Percentiles rank a stretch among this genome's conserved stretches.
Conservation (phyloP, 306 rosid genomes). For the Cucurbita ficifolia region DNA sequence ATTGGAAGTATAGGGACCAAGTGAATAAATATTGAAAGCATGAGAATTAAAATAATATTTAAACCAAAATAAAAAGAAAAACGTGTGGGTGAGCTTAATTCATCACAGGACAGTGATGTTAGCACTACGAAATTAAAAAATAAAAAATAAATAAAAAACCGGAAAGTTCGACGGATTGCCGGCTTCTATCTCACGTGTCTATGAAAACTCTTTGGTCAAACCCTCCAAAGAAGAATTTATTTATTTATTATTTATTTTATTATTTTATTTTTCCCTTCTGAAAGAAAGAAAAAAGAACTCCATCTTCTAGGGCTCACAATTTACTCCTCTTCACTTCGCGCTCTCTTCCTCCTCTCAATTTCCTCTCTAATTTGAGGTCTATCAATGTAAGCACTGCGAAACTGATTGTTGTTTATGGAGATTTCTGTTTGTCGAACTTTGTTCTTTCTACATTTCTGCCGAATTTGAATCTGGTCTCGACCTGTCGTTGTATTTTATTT, state of each 20-base stretch:
- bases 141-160: neutral
- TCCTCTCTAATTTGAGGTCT: neutral
- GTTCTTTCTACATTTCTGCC: neutral
- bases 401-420: neutral
- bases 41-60: no score
- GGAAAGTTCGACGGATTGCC: neutral
- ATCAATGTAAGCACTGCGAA: neutral
- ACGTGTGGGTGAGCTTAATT: neutral
- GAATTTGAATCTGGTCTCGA: neutral
- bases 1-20: no score
- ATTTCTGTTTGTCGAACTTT: neutral
- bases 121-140: neutral
- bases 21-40: no score
- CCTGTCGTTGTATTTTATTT: neutral
- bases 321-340: neutral
- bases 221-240: neutral
- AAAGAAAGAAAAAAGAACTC: no score
- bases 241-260: no score
- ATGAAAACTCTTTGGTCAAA: neutral
- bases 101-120: neutral
- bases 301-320: constrained; percentile 1
- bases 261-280: neutral
- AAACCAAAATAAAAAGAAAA: no score
- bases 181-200: neutral
- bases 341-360: neutral